Percentiles rank a stretch among this genome's conserved stretches.
These are phyloP conservation scores for Hortiboletus flavorubellus DNA, from an alignment of 768 basidiomycete species.

Conservation along the genomic window DNA sequence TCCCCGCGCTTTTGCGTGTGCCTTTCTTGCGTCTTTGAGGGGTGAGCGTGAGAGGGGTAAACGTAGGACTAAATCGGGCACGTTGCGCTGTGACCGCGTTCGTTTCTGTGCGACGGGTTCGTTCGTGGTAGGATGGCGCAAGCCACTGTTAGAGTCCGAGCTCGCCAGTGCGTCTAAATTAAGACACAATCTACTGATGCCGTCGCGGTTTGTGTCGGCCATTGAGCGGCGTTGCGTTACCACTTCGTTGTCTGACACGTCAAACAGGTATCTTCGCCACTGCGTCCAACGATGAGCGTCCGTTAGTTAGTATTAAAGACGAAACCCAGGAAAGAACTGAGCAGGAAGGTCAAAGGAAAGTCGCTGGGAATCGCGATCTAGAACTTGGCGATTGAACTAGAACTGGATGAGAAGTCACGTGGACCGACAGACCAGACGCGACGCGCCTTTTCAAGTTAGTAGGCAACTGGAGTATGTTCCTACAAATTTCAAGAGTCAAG, in stretches of 20 bases:
- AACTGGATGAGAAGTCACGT: conserved; percentile 9
- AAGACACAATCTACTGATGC: conserved; percentile 4
- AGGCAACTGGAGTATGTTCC: no score
- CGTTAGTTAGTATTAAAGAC: neutral
- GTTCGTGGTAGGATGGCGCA: neutral
- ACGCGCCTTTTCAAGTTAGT: no score
- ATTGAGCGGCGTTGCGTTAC: conserved; percentile 10
- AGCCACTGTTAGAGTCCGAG: conserved; percentile 5
- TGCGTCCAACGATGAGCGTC: neutral
- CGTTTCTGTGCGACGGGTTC: conserved; percentile 16
- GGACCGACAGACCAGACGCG: no score
- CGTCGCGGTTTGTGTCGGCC: conserved; percentile 15
- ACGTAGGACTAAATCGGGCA: conserved; percentile 45
- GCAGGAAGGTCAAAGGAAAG: neutral
- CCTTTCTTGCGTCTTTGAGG: conserved; percentile 48
- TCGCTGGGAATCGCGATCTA: neutral
- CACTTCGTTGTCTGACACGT: neutral
- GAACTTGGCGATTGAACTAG: neutral
- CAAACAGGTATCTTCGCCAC: neutral
- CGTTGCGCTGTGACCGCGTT: conserved; percentile 51
- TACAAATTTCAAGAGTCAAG: neutral
- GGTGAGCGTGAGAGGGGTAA: conserved; percentile 46
- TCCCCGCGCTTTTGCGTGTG: conserved; percentile 24
- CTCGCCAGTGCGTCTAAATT: neutral
- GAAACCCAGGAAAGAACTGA: no score